Percentiles rank a stretch among this genome's conserved stretches.
Conservation (phyloP, 164 flowering plant genomes). For the Liquidambar formosana region DNA sequence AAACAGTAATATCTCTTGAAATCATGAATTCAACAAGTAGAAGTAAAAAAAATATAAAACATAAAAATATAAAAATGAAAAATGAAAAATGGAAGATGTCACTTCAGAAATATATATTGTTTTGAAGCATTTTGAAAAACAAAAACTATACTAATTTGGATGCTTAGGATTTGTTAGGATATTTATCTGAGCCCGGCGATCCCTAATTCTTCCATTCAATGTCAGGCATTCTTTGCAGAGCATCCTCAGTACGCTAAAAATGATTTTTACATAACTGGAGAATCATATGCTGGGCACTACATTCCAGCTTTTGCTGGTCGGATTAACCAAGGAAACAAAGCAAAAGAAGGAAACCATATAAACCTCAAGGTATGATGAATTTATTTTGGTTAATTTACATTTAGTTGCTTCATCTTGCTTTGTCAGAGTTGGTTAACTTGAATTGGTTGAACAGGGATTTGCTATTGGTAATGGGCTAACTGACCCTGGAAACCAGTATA, state of each 20-base stretch:
- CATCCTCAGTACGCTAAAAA: slow-evolving; percentile 38
- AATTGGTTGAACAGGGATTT: slow-evolving; percentile 33
- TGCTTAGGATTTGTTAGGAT: too few species aligned
- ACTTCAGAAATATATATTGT: too few species aligned
- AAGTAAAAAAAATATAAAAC: too few species aligned
- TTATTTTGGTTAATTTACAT: not conserved
- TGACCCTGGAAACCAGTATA: slow-evolving; percentile 36
- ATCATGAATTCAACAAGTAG: too few species aligned
- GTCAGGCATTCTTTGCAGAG: slow-evolving; percentile 38
- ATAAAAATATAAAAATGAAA: too few species aligned
- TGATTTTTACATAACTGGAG: slow-evolving; percentile 44
- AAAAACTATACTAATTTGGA: too few species aligned
- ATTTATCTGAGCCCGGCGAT: not conserved
- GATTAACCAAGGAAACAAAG: slow-evolving; percentile 34
- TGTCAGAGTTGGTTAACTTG: not conserved
- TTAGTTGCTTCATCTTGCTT: not conserved
- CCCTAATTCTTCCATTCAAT: not conserved
- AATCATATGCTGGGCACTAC: slow-evolving; percentile 31
- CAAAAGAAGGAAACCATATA: slow-evolving; percentile 33
- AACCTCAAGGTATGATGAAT: slow-evolving; percentile 32
- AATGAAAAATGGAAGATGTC: too few species aligned
- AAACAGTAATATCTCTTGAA: too few species aligned
- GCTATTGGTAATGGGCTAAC: slow-evolving; percentile 47
- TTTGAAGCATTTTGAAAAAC: too few species aligned
- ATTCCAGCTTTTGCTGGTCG: slow-evolving; percentile 31